Conservation (phyloP, 2,329 filamentous ascomycete species). For the Scytalidium sp. region DNA sequence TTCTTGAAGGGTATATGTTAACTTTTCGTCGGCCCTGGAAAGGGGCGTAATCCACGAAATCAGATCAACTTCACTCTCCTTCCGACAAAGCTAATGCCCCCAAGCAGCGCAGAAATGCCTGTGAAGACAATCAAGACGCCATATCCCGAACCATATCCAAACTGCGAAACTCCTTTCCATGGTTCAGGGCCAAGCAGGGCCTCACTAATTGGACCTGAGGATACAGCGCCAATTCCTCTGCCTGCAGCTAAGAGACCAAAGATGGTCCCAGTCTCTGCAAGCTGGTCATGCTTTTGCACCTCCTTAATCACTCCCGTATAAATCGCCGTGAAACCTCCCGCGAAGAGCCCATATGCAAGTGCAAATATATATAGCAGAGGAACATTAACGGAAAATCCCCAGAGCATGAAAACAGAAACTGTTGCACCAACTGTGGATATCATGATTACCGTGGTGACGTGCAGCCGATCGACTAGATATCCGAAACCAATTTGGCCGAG, state of each 20-base stretch:
- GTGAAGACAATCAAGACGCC: constrained; percentile 55
- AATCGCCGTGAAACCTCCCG: constrained; percentile 47
- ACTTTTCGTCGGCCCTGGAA: background rate
- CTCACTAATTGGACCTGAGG: constrained; percentile 54
- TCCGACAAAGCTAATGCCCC: constrained; percentile 43
- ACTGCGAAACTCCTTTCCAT: constrained; percentile 36
- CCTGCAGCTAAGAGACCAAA: constrained; percentile 50
- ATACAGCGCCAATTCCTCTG: constrained; percentile 59
- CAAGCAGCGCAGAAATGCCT: constrained; percentile 47
- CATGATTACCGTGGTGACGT: constrained; percentile 40
- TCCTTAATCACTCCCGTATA: constrained; percentile 35
- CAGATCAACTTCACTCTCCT: constrained; percentile 16
- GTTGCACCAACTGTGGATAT: constrained; percentile 48
- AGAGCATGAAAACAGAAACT: constrained; percentile 47
- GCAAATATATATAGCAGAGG: constrained; percentile 47
- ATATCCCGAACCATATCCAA: constrained; percentile 49
- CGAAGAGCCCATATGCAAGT: constrained; percentile 55
- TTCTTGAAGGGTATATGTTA: background rate
- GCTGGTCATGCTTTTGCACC: constrained; percentile 13
- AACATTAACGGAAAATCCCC: constrained; percentile 47
- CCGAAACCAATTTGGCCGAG: constrained; percentile 36
- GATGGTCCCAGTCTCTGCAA: constrained; percentile 26
- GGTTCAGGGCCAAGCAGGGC: constrained; percentile 43
- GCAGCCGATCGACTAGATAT: constrained; percentile 37
- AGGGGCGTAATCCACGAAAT: background rate